Percentiles rank a stretch among this genome's conserved stretches.
These are phyloP conservation scores for Solanum etuberosum DNA, from an alignment of 257 asterid genomes.

Conservation along the genomic window DNA sequence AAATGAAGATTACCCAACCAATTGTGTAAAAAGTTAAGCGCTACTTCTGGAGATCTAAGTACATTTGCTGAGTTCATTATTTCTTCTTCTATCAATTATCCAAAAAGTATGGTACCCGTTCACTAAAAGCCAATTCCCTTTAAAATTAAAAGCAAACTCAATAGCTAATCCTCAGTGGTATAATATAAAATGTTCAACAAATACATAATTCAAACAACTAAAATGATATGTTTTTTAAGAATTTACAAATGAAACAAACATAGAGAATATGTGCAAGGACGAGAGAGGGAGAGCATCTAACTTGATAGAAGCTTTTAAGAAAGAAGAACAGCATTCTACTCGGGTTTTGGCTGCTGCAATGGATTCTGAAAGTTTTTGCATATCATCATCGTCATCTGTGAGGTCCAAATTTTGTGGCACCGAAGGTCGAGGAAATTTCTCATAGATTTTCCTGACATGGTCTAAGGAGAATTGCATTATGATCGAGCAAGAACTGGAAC, in stretches of 20 bases:
- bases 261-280: background rate
- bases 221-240: background rate
- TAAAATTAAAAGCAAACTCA: background rate
- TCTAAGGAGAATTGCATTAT: constrained; percentile 37
- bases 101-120: background rate
- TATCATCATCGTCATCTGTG: constrained; percentile 72
- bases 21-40: background rate
- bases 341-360: constrained; percentile 91
- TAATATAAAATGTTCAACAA: background rate
- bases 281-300: constrained; percentile 21
- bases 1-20: background rate
- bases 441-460: constrained; percentile 63
- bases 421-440: constrained; percentile 65
- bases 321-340: constrained; percentile 77
- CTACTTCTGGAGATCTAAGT: background rate
- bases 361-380: constrained; percentile 80
- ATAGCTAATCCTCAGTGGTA: background rate
- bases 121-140: background rate
- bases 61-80: background rate
- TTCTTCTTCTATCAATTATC: background rate
- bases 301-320: constrained; percentile 81
- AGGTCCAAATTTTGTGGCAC: constrained; percentile 85
- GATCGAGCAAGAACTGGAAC: constrained; percentile 3
- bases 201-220: background rate
- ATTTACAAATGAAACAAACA: background rate